Evolutionary conservation across 2,329 filamentous ascomycete species (phyloP).

Genomic region (Xylaria sp.): DNA sequence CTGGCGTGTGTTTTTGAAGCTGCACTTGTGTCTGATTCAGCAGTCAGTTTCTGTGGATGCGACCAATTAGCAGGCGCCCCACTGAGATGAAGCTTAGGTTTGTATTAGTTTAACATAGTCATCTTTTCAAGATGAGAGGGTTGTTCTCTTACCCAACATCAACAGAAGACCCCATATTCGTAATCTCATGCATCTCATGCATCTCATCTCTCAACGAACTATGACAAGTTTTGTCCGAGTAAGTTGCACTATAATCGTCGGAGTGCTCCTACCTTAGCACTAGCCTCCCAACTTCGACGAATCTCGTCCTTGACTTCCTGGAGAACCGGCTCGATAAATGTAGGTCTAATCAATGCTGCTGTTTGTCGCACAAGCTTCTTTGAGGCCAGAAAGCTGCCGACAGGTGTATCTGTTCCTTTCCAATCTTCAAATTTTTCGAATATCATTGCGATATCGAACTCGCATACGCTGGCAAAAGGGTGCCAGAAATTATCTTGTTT

Average conservation of each 20-base stretch:
- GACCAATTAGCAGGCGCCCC: neutral
- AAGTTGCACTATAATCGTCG: constrained; percentile 7
- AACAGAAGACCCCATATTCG: neutral
- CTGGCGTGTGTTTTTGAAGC: neutral
- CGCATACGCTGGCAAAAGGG: constrained; percentile 36
- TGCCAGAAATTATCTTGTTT: constrained; percentile 40
- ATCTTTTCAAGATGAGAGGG: neutral
- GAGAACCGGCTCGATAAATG: constrained; percentile 37
- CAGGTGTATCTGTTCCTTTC: constrained; percentile 32
- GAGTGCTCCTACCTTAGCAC: constrained; percentile 8
- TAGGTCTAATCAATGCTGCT: constrained; percentile 33
- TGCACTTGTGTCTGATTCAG: neutral
- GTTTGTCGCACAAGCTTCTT: constrained; percentile 38
- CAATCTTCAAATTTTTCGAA: constrained; percentile 38
- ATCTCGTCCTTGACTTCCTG: constrained; percentile 37
- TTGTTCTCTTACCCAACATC: constrained; percentile 7
- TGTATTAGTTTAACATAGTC: constrained; percentile 11
- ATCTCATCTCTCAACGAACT: neutral
- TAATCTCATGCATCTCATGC: neutral
- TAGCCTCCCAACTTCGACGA: constrained; percentile 32
- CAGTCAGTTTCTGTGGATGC: neutral
- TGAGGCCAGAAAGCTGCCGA: constrained; percentile 30
- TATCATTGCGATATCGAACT: constrained; percentile 38
- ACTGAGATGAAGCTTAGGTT: constrained; percentile 5
- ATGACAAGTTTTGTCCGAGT: neutral